Evolutionary conservation across 768 basidiomycete species (phyloP).

Genomic region (Collybiopsis luxurians): DNA sequence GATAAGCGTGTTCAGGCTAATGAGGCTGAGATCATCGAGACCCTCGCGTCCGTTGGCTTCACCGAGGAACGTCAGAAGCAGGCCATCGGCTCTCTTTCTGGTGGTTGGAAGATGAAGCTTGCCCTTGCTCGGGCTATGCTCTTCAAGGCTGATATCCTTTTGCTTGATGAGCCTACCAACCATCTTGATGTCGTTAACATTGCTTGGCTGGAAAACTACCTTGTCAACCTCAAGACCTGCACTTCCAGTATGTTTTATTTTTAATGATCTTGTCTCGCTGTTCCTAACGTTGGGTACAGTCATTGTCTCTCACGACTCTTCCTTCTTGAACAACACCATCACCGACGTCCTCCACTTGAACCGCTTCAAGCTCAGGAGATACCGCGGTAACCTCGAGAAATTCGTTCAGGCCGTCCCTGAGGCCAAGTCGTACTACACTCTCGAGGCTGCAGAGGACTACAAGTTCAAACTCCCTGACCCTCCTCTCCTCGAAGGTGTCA

Average conservation of each 20-base stretch:
- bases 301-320: constrained; percentile 97
- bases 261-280: neutral
- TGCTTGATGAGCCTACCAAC: constrained; percentile 97
- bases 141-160: constrained; percentile 95
- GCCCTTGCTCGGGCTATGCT: constrained; percentile 96
- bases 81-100: constrained; percentile 87
- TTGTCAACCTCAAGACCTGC: constrained; percentile 82
- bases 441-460: constrained; percentile 95
- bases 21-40: constrained; percentile 71
- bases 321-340: constrained; percentile 98
- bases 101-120: constrained; percentile 99
- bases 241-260: constrained; percentile 74
- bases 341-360: constrained; percentile 97
- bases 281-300: constrained; percentile 40
- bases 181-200: constrained; percentile 97
- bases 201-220: constrained; percentile 95
- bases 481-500: constrained; percentile 97
- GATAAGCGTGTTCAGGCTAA: constrained; percentile 79
- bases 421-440: constrained; percentile 97
- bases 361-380: constrained; percentile 96
- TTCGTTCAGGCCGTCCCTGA: constrained; percentile 95
- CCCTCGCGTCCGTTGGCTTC: constrained; percentile 91
- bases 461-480: constrained; percentile 98
- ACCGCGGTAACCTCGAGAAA: constrained; percentile 91
- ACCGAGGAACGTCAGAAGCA: constrained; percentile 80